Evolutionary conservation across 2,329 filamentous ascomycete species (phyloP), one percentile per base, ranked within the genome.

Genomic region (Coleophoma crateriformis): DNA sequence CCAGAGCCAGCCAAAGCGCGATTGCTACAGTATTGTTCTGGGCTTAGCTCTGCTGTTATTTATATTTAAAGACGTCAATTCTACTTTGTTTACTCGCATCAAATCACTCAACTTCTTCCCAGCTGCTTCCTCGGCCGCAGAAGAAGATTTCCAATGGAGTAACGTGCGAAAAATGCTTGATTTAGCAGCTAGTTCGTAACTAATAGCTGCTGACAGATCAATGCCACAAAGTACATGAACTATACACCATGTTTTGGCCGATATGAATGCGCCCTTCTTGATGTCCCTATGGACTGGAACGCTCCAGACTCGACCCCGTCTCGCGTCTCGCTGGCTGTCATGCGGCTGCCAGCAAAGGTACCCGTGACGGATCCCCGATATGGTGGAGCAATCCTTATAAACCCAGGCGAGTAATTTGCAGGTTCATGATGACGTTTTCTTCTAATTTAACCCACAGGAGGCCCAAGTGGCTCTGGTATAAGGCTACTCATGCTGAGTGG

Each of bases 261-360:
- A 11, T 65, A 63, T 43, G 55, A 67, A 47, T 74, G 71, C 50
- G 68, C 71, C 4, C 60, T 65, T 11, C 58, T 75, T 8, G 56
- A 67, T 27, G 56, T 73, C 2, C 71, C 72, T 1, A 57, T 74
- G 41, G 66, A 64, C 54, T 69, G 64, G 60, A 64, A 67, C 14
- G 7, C n/a, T 22, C 55, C 53, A 10, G 58, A 58, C 10, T 20
- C 35, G n/a, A 54, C 62, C 51, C 33, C 59, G 37, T 12, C 57
- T 50, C 53, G 61, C 8, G 64, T 67, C 4, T 58, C 58, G 8
- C 53, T 74, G 34, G 69, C 71, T 2, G 62, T 74, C 14, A 61
- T 69, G 33, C 67, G 65, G 39, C 57, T 61, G 7, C 66, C 71
- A 2, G 70, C 70, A 8, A 59, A 57, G 15, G 62, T 71, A 1